Percentiles rank a stretch among this genome's conserved stretches.
phyloP scores from a whole-genome alignment of 164 flowering plant species.

The Vitis cinerea region DNA sequence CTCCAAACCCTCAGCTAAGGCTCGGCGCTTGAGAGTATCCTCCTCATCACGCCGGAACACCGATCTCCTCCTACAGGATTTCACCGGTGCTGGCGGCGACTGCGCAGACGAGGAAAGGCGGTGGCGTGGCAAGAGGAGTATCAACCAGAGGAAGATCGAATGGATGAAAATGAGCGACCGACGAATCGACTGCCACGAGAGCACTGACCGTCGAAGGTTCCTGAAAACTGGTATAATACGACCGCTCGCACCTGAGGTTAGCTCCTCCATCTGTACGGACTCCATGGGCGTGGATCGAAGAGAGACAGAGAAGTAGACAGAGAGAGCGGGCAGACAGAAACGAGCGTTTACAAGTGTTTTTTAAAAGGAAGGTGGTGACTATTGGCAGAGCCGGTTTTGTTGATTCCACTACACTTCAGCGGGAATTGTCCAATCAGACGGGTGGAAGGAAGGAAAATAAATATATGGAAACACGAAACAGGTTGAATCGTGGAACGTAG shows the following conservation, averaged over 20 bases:
- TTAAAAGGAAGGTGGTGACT: too few species aligned
- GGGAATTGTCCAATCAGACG: too few species aligned
- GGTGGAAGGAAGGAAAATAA: background rate
- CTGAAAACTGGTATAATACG: conserved; percentile 76
- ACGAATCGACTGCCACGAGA: conserved; percentile 32
- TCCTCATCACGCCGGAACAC: conserved; percentile 60
- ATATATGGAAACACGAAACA: too few species aligned
- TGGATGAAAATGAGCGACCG: conserved; percentile 52
- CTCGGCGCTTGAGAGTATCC: conserved; percentile 63
- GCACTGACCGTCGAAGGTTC: conserved; percentile 39
- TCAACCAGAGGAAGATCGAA: conserved; percentile 51
- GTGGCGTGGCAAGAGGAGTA: conserved; percentile 38
- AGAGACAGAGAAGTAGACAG: conserved; percentile 4
- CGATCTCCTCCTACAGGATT: conserved; percentile 21
- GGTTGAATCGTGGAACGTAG: too few species aligned
- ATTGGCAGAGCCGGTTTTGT: too few species aligned
- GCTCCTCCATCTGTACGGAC: conserved; percentile 53
- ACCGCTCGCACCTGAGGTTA: conserved; percentile 94
- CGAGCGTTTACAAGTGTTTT: background rate
- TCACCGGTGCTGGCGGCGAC: conserved; percentile 10
- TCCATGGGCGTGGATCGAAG: conserved; percentile 17
- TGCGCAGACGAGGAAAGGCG: conserved; percentile 21
- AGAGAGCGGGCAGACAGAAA: background rate
- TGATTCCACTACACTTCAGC: too few species aligned
- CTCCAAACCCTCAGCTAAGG: conserved; percentile 64